Conservation (phyloP, 768 basidiomycete genomes). For the Mycena polygramma region DNA sequence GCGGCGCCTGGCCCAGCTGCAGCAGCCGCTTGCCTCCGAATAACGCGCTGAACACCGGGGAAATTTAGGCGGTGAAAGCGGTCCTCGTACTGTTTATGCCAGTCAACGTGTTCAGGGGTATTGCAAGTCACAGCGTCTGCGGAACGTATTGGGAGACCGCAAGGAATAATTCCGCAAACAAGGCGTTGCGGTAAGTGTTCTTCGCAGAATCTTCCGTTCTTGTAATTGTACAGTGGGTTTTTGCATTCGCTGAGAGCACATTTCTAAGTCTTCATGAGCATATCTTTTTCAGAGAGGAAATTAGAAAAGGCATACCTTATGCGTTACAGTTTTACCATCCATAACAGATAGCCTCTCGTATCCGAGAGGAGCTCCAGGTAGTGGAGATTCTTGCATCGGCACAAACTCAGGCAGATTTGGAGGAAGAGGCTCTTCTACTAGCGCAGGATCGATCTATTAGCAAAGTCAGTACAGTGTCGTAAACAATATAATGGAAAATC, state of each 20-base stretch:
- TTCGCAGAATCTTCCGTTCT: neutral
- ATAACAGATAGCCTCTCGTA: slow-evolving; percentile 46
- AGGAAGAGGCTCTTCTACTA: slow-evolving; percentile 1
- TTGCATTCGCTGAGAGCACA: neutral
- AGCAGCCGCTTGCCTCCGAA: too few relatives aligned
- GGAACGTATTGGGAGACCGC: neutral
- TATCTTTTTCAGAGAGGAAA: neutral
- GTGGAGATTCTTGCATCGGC: neutral
- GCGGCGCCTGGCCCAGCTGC: too few relatives aligned
- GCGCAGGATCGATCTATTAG: neutral
- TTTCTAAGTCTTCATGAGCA: neutral
- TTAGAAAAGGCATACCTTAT: slow-evolving; percentile 34
- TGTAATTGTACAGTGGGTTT: neutral
- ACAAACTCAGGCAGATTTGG: neutral
- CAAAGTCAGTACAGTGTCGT: neutral
- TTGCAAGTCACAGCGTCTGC: too few relatives aligned
- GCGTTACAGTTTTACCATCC: slow-evolving; percentile 49
- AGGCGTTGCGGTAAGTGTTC: neutral
- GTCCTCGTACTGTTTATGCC: too few relatives aligned
- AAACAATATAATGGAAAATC: neutral
- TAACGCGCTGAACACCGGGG: too few relatives aligned
- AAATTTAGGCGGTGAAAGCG: too few relatives aligned
- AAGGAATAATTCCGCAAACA: neutral
- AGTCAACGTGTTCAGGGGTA: too few relatives aligned
- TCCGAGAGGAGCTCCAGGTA: slow-evolving; percentile 26